A percentile compares a stretch with the other conserved stretches of the same genome.
Evolutionary conservation across 768 basidiomycete genomes (phyloP).

Genomic region (Daedaleopsis sinensis): DNA sequence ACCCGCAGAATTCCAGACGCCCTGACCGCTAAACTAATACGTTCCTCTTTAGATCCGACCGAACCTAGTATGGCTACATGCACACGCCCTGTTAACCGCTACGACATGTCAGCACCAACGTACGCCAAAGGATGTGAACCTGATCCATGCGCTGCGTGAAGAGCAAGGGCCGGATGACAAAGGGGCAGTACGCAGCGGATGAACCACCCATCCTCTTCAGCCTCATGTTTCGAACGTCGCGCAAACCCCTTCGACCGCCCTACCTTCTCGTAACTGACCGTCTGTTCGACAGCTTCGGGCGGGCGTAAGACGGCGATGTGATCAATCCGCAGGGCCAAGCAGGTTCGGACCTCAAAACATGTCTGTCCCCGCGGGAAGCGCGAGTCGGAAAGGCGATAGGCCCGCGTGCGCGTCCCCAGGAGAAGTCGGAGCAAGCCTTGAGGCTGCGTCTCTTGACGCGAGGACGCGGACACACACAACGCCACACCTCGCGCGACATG

Average conservation of each 20-base stretch:
- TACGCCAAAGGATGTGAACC: too few relatives aligned
- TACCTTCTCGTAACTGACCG: not conserved
- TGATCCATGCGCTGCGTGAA: too few relatives aligned
- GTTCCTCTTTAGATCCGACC: not conserved
- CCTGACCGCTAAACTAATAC: not conserved
- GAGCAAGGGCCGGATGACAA: too few relatives aligned
- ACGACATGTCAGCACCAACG: not conserved
- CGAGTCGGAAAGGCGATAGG: not conserved
- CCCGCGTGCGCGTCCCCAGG: not conserved
- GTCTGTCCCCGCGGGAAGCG: not conserved
- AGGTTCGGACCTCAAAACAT: not conserved
- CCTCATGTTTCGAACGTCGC: not conserved
- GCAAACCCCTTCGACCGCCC: not conserved
- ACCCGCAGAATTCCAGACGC: not conserved
- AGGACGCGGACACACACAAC: not conserved
- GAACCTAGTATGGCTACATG: not conserved
- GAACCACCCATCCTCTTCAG: not conserved
- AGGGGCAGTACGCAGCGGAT: too few relatives aligned
- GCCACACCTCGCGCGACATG: not conserved
- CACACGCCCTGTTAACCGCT: not conserved
- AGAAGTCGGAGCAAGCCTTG: not conserved
- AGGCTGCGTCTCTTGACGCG: not conserved
- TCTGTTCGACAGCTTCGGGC: not conserved
- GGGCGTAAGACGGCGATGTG: not conserved
- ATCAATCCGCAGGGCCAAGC: not conserved